phyloP scores from a whole-genome alignment of 1,284 basidiomycete species.

The Apiotrichum siamense region DNA sequence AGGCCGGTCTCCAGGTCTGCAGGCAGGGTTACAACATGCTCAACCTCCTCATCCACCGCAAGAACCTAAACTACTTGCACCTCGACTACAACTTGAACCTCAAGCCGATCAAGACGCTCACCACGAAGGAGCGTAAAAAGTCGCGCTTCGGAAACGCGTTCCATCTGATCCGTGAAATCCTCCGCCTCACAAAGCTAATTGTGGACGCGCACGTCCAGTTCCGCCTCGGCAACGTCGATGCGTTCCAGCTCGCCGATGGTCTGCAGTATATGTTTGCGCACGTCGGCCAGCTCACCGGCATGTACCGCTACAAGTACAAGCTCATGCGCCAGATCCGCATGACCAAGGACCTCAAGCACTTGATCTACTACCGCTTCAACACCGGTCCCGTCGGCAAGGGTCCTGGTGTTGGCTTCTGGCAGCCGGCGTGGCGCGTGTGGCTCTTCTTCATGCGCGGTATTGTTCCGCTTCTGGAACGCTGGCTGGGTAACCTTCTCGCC shows the following conservation, averaged over 20 bases:
- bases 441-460: constrained; percentile 99
- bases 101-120: constrained; percentile 97
- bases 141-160: constrained; percentile 98
- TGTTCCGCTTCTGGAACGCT: constrained; percentile 91
- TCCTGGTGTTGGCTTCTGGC: constrained; percentile 99
- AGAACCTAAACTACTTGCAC: constrained; percentile 87
- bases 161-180: constrained; percentile 94
- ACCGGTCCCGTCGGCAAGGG: constrained; percentile 99
- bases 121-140: constrained; percentile 99
- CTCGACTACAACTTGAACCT: constrained; percentile 52
- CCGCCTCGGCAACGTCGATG: constrained; percentile 96
- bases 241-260: constrained; percentile 98
- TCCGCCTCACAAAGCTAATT: constrained; percentile 94
- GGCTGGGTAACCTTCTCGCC: constrained; percentile 95
- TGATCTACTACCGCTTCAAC: constrained; percentile 77
- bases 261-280: constrained; percentile 97
- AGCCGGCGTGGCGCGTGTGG: constrained; percentile 99
- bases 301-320: constrained; percentile 96
- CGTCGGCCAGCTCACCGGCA: constrained; percentile 95
- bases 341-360: constrained; percentile 98
- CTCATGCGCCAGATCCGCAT: constrained; percentile 99
- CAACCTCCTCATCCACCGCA: constrained; percentile 96
- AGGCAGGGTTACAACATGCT: constrained; percentile 99
- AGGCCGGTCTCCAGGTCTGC: constrained; percentile 97
- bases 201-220: constrained; percentile 99